These are phyloP conservation scores for Wickerhamiella musiphila DNA, from an alignment of 805 yeast species.

Conservation along the genomic window DNA sequence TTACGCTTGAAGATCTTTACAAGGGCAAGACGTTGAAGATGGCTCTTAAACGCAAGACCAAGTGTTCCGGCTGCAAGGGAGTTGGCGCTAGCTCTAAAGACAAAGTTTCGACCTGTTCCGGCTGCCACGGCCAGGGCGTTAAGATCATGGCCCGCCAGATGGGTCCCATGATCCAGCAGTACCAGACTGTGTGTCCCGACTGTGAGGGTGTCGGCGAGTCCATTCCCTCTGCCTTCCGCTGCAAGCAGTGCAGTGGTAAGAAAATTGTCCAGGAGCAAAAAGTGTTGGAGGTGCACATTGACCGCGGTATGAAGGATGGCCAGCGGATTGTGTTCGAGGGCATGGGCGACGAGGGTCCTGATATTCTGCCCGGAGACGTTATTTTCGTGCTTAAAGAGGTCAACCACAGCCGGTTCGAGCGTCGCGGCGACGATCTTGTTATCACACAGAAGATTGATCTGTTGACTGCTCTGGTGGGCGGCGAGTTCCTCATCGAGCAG, in stretches of 20 bases:
- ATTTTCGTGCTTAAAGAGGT: constrained; percentile 81
- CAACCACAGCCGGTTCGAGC: constrained; percentile 64
- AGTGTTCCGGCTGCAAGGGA: constrained; percentile 83
- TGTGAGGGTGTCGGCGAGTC: constrained; percentile 90
- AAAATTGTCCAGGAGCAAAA: constrained; percentile 78
- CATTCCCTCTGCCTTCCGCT: constrained; percentile 70
- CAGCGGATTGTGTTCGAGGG: constrained; percentile 82
- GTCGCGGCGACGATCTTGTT: constrained; percentile 77
- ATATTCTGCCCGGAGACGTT: constrained; percentile 91
- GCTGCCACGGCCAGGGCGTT: constrained; percentile 85
- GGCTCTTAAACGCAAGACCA: constrained; percentile 79
- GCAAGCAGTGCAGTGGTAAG: constrained; percentile 76
- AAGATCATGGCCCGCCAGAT: constrained; percentile 88
- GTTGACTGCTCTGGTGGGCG: constrained; percentile 93
- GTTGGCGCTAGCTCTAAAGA: constrained; percentile 94
- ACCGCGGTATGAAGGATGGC: constrained; percentile 93
- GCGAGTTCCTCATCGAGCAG: constrained; percentile 73
- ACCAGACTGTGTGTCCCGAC: constrained; percentile 82
- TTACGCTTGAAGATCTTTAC: constrained; percentile 46
- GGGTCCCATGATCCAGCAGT: constrained; percentile 99
- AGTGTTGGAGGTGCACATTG: constrained; percentile 83
- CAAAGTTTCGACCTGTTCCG: constrained; percentile 66
- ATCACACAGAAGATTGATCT: constrained; percentile 79
- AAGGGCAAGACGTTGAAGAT: constrained; percentile 71
- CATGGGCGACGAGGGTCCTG: constrained; percentile 96